Base-by-base conservation (phyloP, 2,329 filamentous ascomycete genomes). In the Diaporthe sp. region DNA sequence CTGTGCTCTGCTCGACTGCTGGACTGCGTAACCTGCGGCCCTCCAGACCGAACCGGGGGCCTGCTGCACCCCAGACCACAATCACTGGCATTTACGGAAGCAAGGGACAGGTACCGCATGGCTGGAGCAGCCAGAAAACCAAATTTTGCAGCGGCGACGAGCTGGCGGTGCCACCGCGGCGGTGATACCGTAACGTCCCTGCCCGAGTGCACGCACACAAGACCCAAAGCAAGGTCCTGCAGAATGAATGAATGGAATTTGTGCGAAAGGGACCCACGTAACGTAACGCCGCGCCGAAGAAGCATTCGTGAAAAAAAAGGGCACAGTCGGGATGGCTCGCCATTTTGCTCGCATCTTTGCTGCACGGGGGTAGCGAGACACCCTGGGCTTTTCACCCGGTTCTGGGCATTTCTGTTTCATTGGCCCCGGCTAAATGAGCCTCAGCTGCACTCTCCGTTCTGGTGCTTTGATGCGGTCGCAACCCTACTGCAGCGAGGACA, bases 341-440 rank as follows among this genome's bases (percentile, higher is more conserved):
- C 47, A 68, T 68, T 67, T 72, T 67, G 54, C 57, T 75, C 73
- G 54, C 73, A 60, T 66, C 58, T 74, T 72, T 71, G 58, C 69
- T 72, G 30, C 61, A 75, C 42, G 42, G 61, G 52, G 57, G 47
- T 38, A 66, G 69, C 73, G 60, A 74, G 71, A 50, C 71, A 69
- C 67, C 72, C 25, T 40, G 66, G 64, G 47, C 33, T 22, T 67
- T 54, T 68, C 64, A 68, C 22, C 64, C 64, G 64, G 42, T 52
- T 61, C 47, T 66, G 58, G 42, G 45, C 61, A 57, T 52, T 71
- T 61, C 38, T 52, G 45, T 68, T 57, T 69, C 54, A 73, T 73
- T 75, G 73, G 73, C 28, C 55, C 73, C 60, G 73, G 70, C 33
- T 69, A 73, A 54, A 67, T 71, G 55, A 25, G 54, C 68, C 55